A percentile compares a stretch with the other conserved stretches of the same genome.
Evolutionary conservation across 2,329 filamentous ascomycete species (phyloP).

Genomic region (Fusarium foetens): DNA sequence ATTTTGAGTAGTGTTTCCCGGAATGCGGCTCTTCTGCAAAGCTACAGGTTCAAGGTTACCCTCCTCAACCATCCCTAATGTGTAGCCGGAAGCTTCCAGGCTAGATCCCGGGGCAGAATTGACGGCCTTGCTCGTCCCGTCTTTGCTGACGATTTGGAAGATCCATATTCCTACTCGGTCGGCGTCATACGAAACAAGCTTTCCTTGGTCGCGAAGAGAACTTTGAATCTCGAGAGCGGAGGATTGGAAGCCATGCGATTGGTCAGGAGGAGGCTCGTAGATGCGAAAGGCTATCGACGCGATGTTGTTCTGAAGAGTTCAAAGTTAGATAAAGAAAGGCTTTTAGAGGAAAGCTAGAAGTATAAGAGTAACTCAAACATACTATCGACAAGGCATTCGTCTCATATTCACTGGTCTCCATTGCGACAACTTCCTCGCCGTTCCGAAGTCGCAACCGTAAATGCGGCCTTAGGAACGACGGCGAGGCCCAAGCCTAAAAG

Average conservation of each 20-base stretch:
- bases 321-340: conserved; percentile 21
- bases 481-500: conserved; percentile 33
- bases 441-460: conserved; percentile 43
- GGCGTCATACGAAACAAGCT: conserved; percentile 64
- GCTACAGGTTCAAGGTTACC: conserved; percentile 61
- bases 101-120: conserved; percentile 49
- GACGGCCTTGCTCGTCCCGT: conserved; percentile 46
- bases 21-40: conserved; percentile 57
- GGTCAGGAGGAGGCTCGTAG: conserved; percentile 61
- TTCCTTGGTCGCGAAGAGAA: conserved; percentile 61
- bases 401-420: conserved; percentile 72
- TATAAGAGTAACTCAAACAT: conserved; percentile 3
- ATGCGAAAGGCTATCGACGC: conserved; percentile 64
- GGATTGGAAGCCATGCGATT: conserved; percentile 57
- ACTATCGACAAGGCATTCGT: conserved; percentile 70
- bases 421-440: conserved; percentile 57
- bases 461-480: conserved; percentile 41
- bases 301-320: conserved; percentile 62
- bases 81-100: conserved; percentile 57
- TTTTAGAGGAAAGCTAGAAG: background rate
- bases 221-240: conserved; percentile 63
- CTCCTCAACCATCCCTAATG: conserved; percentile 59
- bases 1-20: conserved; percentile 53
- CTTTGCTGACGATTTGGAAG: conserved; percentile 60
- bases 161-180: conserved; percentile 64